phyloP scores from a whole-genome alignment of 768 basidiomycete genomes.

The Leccinum rimulosum region DNA sequence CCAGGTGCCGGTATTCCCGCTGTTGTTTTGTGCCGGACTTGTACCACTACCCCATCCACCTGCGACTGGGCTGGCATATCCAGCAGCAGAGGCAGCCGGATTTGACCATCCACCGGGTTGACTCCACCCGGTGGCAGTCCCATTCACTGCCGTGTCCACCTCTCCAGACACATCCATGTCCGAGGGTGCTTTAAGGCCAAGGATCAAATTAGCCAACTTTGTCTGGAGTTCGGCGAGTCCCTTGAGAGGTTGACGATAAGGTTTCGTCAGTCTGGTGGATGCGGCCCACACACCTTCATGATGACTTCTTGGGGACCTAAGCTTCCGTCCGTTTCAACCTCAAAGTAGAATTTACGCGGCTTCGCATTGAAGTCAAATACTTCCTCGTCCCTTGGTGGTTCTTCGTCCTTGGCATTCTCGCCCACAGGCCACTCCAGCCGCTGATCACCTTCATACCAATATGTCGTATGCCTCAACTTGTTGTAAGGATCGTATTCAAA shows the following conservation, averaged over 20 bases:
- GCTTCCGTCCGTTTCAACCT: slow-evolving; percentile 93
- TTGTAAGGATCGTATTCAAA: slow-evolving; percentile 99
- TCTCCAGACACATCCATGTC: slow-evolving; percentile 51
- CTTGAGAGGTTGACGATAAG: slow-evolving; percentile 34
- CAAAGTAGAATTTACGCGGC: slow-evolving; percentile 89
- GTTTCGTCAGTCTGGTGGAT: neutral
- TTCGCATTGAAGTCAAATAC: slow-evolving; percentile 86
- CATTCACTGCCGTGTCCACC: slow-evolving; percentile 34
- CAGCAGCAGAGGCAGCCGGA: slow-evolving; percentile 29
- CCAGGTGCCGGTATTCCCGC: slow-evolving; percentile 21
- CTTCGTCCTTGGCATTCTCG: slow-evolving; percentile 83
- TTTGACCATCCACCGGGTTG: slow-evolving; percentile 28
- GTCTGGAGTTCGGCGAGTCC: slow-evolving; percentile 76
- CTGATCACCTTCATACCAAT: slow-evolving; percentile 88
- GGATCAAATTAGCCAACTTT: slow-evolving; percentile 76
- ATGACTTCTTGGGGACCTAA: slow-evolving; percentile 86
- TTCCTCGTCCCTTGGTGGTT: slow-evolving; percentile 74
- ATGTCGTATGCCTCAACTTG: slow-evolving; percentile 90
- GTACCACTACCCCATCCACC: slow-evolving; percentile 31
- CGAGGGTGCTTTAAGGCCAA: slow-evolving; percentile 65
- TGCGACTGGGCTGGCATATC: slow-evolving; percentile 31
- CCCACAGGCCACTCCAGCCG: slow-evolving; percentile 90
- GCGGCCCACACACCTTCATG: slow-evolving; percentile 57
- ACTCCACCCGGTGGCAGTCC: slow-evolving; percentile 19
- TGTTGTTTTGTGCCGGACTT: slow-evolving; percentile 25